Evolutionary conservation across 2,329 filamentous ascomycete species (phyloP), one percentile per base, ranked within the genome.

Genomic region (Intubia oerlemansii): DNA sequence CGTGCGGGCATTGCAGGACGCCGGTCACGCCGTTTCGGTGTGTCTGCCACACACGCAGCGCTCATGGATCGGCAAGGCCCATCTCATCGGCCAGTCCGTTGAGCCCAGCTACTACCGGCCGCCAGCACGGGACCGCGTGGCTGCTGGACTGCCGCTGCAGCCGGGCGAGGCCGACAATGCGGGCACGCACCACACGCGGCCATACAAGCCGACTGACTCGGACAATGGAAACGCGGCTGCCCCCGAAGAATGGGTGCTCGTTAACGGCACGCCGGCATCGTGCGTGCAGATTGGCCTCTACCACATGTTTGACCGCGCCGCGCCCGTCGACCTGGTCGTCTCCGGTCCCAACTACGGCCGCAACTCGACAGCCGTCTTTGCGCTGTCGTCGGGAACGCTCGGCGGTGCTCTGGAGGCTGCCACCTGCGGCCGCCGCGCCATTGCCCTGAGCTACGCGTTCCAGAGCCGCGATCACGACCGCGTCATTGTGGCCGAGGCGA

Each of bases 51-150:
- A 93, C 48, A 74, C 73, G 6, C 88, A 98, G 53, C 72, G 85
- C 36, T 92, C 82, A 32, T 98, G 88, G 88, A 95, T 98, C 43
- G 84, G 84, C 42, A 98, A 98, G 58, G 88, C 88, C 3, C 88
- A 95, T 51, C 78, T 95, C 44, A 82, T 95, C 42, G 84, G 84
- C 32, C 75, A 85, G 48, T 77, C 78, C 8, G 66, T 91, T 36
- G 80, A 74, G 46, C 82, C 82, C 7, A 62, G 67, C 17, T 92
- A 91, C 56, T 92, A 82, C 56, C 75, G 75, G 1, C 65, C 65
- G 2, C 52, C 54, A 5, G 42, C 41, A 4, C 34, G 42, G 7
- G 46, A 45, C 26, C 41, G 45, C 18, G 47, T 50, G 7, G 39
- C 46, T 20, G 44, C 45, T 6, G 46, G 45, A 10, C 10, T 57